A percentile compares a stretch with the other conserved stretches of the same genome.
phyloP scores from a whole-genome alignment of 768 basidiomycete species.

The Hygrophorus russula region DNA sequence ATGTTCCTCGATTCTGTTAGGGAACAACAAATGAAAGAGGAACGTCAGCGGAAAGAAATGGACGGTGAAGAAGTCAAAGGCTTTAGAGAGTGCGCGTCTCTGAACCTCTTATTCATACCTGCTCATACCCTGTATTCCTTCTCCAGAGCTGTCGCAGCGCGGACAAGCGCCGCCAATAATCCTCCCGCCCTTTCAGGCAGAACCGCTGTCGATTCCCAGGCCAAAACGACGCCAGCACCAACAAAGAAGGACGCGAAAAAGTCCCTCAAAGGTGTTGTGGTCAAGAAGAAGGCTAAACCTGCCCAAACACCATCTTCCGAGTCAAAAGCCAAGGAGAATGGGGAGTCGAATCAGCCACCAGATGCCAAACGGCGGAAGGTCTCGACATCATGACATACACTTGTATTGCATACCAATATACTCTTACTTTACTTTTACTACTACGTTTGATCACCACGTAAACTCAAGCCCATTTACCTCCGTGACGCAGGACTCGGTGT shows the following conservation, averaged over 20 bases:
- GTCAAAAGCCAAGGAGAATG: slow-evolving; percentile 8
- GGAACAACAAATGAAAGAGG: slow-evolving; percentile 66
- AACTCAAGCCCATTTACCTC: slow-evolving; percentile 5
- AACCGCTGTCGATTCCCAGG: slow-evolving; percentile 21
- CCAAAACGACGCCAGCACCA: slow-evolving; percentile 19
- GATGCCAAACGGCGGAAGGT: slow-evolving; percentile 52
- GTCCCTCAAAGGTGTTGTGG: slow-evolving; percentile 65
- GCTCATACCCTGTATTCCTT: slow-evolving; percentile 2
- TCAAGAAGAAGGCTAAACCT: slow-evolving; percentile 62
- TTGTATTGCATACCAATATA: slow-evolving; percentile 5
- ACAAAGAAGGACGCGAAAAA: slow-evolving; percentile 57
- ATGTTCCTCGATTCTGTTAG: slow-evolving; percentile 79
- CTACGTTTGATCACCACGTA: slow-evolving; percentile 7
- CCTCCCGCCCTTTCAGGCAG: slow-evolving; percentile 26
- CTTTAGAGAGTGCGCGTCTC: slow-evolving; percentile 56
- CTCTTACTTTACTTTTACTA: background rate
- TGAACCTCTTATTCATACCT: slow-evolving; percentile 1
- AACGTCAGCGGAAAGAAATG: slow-evolving; percentile 58
- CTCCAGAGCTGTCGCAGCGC: slow-evolving; percentile 58
- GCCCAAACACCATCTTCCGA: background rate
- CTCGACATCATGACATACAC: slow-evolving; percentile 17
- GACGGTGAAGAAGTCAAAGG: slow-evolving; percentile 72
- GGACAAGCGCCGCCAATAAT: slow-evolving; percentile 36
- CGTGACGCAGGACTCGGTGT: slow-evolving; percentile 40
- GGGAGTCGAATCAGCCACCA: slow-evolving; percentile 14